Conservation (phyloP, 805 yeast genomes). For the Metschnikowia noctiluminum region DNA sequence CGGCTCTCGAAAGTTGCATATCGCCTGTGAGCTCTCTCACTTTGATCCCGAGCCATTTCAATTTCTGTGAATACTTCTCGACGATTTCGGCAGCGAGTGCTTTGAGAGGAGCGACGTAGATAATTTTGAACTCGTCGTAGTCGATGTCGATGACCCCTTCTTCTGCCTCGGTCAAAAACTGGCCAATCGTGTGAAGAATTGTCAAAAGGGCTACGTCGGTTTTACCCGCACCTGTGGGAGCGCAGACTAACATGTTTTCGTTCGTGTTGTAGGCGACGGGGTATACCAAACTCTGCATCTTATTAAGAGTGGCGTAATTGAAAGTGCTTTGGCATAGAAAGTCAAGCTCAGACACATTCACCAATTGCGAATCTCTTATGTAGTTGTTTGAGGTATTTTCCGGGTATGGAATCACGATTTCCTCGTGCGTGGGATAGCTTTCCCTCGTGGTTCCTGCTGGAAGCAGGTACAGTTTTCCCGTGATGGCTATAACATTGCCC, state of each 20-base stretch:
- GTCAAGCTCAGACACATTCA: constrained; percentile 65
- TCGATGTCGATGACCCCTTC: constrained; percentile 58
- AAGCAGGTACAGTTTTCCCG: constrained; percentile 75
- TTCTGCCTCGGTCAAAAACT: constrained; percentile 53
- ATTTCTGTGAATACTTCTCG: constrained; percentile 74
- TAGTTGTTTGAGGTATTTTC: constrained; percentile 43
- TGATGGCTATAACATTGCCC: constrained; percentile 60
- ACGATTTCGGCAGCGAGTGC: constrained; percentile 97
- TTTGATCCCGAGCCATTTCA: constrained; percentile 79
- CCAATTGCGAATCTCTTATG: constrained; percentile 44
- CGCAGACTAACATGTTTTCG: constrained; percentile 66
- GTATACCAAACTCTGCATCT: constrained; percentile 85
- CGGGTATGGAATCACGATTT: constrained; percentile 78
- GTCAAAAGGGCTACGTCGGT: constrained; percentile 22
- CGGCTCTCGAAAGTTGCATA: constrained; percentile 84
- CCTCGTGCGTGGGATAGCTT: constrained; percentile 65
- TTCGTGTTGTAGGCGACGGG: constrained; percentile 91
- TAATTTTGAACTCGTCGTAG: constrained; percentile 82
- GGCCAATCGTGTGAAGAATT: constrained; percentile 63
- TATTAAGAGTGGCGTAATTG: constrained; percentile 72
- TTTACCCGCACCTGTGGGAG: constrained; percentile 24
- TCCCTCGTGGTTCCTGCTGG: constrained; percentile 79
- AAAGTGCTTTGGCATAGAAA: constrained; percentile 81
- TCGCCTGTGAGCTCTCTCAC: constrained; percentile 93
- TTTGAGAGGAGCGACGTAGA: constrained; percentile 90